These are phyloP conservation scores for Globisporangium echinulatum DNA, from an alignment of 352 stramenopile species.

Conservation along the genomic window DNA sequence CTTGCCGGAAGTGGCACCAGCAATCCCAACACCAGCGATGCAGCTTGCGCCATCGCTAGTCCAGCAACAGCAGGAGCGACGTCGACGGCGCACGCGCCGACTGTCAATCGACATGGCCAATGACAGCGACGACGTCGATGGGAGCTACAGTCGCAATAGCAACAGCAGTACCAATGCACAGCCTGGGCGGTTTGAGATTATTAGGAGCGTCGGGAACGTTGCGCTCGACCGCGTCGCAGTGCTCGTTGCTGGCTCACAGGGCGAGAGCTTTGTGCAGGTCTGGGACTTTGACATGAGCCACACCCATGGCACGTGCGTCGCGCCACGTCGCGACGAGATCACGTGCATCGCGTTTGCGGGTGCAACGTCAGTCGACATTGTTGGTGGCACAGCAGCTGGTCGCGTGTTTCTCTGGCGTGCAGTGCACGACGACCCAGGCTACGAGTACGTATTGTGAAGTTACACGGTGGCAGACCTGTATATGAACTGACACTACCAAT, in stretches of 20 bases:
- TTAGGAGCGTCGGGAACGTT: constrained; percentile 46
- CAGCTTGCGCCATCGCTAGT: background rate
- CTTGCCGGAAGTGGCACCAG: constrained; percentile 18
- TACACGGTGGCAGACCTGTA: background rate
- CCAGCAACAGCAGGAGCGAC: background rate
- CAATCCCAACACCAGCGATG: background rate
- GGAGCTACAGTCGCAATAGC: background rate
- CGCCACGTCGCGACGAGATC: constrained; percentile 31
- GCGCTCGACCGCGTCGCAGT: constrained; percentile 42
- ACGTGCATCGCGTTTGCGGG: constrained; percentile 50
- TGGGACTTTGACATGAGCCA: constrained; percentile 73
- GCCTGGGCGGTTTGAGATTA: constrained; percentile 31
- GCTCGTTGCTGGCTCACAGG: constrained; percentile 25
- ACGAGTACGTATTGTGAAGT: constrained; percentile 6
- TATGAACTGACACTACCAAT: background rate
- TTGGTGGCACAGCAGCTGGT: constrained; percentile 40
- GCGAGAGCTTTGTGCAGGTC: constrained; percentile 63
- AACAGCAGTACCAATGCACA: constrained; percentile 2
- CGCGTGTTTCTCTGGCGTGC: constrained; percentile 42
- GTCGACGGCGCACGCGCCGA: background rate
- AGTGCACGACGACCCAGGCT: constrained; percentile 5
- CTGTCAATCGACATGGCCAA: background rate
- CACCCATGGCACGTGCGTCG: constrained; percentile 49
- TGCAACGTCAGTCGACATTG: constrained; percentile 28
- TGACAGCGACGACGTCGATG: constrained; percentile 1